A percentile compares a stretch with the other conserved stretches of the same genome.
These are phyloP conservation scores for Stylonectria norvegica DNA, from an alignment of 2,329 filamentous ascomycete genomes.

Conservation along the genomic window DNA sequence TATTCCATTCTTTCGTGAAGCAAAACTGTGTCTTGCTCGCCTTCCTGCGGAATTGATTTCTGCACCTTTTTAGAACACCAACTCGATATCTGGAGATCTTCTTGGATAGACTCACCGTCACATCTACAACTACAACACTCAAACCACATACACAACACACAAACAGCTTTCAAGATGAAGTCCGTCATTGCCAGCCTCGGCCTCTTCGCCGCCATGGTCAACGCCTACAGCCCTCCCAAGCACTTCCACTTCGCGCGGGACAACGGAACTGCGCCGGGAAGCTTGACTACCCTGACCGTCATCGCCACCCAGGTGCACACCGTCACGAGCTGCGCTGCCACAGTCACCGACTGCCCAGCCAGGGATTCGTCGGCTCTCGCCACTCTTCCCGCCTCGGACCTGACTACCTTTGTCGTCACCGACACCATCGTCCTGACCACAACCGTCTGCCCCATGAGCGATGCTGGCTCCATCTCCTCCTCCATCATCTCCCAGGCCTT, in stretches of 20 bases:
- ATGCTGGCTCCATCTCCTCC: constrained; percentile 39
- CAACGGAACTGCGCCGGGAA: constrained; percentile 25
- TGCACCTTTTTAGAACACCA: constrained; percentile 23
- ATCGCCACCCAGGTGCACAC: constrained; percentile 54
- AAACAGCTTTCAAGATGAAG: constrained; percentile 44
- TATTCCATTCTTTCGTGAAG: constrained; percentile 27
- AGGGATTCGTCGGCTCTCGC: constrained; percentile 31
- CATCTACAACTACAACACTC: constrained; percentile 15
- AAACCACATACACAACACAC: constrained; percentile 14
- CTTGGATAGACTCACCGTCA: constrained; percentile 21
- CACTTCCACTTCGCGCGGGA: constrained; percentile 32
- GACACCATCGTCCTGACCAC: constrained; percentile 39
- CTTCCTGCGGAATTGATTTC: constrained; percentile 34
- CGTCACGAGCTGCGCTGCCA: constrained; percentile 56
- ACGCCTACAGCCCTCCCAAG: constrained; percentile 36
- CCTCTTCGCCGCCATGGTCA: constrained; percentile 45
- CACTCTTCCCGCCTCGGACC: constrained; percentile 35
- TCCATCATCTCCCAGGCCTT: constrained; percentile 36
- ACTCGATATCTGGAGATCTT: constrained; percentile 4
- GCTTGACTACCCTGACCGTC: constrained; percentile 45
- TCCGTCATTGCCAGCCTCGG: constrained; percentile 40
- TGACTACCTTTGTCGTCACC: constrained; percentile 34
- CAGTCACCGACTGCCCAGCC: constrained; percentile 54
- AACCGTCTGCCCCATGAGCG: constrained; percentile 45
- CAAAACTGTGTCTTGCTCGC: constrained; percentile 31